phyloP scores from a whole-genome alignment of 306 rosid species.

The Gynostemma pentaphyllum region DNA sequence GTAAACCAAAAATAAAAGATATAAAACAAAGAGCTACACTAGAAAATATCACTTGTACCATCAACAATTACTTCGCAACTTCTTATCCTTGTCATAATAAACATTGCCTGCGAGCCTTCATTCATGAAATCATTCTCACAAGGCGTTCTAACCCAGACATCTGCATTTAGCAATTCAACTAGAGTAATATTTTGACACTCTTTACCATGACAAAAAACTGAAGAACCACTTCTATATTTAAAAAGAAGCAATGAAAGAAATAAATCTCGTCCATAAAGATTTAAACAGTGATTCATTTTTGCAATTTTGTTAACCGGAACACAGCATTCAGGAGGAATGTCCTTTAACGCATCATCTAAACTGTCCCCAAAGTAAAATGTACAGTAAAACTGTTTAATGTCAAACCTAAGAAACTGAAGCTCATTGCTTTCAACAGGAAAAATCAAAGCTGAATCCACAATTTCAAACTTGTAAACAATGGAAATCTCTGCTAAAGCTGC shows the following conservation, averaged over 20 bases:
- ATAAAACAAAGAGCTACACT: slow-evolving; percentile 8
- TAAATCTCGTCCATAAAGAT: slow-evolving; percentile 61
- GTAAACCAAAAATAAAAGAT: neutral
- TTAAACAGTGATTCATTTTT: slow-evolving; percentile 42
- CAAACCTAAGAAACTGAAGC: slow-evolving; percentile 53
- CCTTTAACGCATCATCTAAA: slow-evolving; percentile 28
- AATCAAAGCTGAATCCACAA: slow-evolving; percentile 64
- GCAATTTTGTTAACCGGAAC: slow-evolving; percentile 54
- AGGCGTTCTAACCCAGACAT: slow-evolving; percentile 83
- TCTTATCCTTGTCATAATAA: slow-evolving; percentile 42
- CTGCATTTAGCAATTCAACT: slow-evolving; percentile 55
- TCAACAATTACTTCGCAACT: slow-evolving; percentile 55
- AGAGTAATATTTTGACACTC: slow-evolving; percentile 27
- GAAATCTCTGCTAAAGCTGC: slow-evolving; percentile 27
- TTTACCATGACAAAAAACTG: slow-evolving; percentile 21
- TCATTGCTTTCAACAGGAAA: slow-evolving; percentile 59
- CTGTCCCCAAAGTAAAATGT: slow-evolving; percentile 34
- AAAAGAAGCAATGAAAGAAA: slow-evolving; percentile 37
- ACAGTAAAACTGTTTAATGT: slow-evolving; percentile 49
- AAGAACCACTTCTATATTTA: slow-evolving; percentile 29
- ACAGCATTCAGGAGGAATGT: slow-evolving; percentile 41
- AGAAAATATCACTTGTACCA: slow-evolving; percentile 39
- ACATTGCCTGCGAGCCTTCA: slow-evolving; percentile 25
- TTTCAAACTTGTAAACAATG: slow-evolving; percentile 59
- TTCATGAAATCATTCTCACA: slow-evolving; percentile 22